Evolutionary conservation across 495 filamentous ascomycete genomes (phyloP).

Genomic region (Penicillium fimorum): DNA sequence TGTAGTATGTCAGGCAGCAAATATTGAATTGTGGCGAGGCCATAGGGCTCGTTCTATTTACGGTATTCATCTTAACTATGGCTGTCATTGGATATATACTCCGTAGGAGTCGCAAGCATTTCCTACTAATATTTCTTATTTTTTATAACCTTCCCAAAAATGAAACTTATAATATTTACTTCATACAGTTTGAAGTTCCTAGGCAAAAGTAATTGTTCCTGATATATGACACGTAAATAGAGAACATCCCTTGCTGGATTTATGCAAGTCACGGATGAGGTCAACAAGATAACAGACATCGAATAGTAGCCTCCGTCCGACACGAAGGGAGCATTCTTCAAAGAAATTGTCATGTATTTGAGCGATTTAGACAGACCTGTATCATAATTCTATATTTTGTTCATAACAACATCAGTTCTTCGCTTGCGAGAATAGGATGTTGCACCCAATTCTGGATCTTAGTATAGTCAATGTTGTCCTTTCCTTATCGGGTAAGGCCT

Average conservation of each 20-base stretch:
- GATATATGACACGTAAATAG: constrained; percentile 3
- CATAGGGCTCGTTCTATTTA: background rate
- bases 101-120: background rate
- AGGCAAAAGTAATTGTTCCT: too few relatives aligned
- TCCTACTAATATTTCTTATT: background rate
- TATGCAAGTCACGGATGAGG: background rate
- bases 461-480: constrained; percentile 52
- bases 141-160: background rate
- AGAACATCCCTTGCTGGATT: background rate
- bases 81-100: background rate
- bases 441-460: constrained; percentile 51
- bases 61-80: background rate
- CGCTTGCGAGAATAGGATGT: constrained; percentile 26
- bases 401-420: background rate
- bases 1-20: background rate
- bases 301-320: background rate
- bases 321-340: background rate
- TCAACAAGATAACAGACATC: background rate
- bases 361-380: background rate
- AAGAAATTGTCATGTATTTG: background rate
- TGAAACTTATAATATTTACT: too few relatives aligned
- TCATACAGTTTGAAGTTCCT: too few relatives aligned
- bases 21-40: background rate
- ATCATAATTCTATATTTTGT: background rate
- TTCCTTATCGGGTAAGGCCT: constrained; percentile 42